These are phyloP conservation scores for Lipomyces oligophaga DNA, from an alignment of 805 yeast species.

Conservation along the genomic window DNA sequence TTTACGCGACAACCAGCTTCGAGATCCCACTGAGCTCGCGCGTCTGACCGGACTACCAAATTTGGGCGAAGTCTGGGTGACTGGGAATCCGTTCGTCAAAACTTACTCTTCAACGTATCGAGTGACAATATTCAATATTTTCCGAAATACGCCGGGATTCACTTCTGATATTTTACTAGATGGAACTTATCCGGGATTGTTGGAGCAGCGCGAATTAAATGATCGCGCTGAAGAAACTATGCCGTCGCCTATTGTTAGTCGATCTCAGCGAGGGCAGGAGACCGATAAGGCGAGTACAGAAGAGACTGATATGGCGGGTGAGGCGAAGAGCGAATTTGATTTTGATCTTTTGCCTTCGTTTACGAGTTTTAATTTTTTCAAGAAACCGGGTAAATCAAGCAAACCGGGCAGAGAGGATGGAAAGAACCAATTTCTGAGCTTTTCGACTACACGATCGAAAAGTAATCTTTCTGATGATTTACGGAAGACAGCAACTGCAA, in stretches of 20 bases:
- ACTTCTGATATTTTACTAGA: slow-evolving; percentile 30
- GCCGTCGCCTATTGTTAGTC: slow-evolving; percentile 11
- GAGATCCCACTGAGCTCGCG: slow-evolving; percentile 30
- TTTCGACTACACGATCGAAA: too few species aligned
- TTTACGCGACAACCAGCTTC: slow-evolving; percentile 30
- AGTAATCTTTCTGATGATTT: too few species aligned
- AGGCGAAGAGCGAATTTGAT: slow-evolving; percentile 1
- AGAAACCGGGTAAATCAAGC: too few species aligned
- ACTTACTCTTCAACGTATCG: slow-evolving; percentile 27
- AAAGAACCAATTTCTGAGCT: too few species aligned
- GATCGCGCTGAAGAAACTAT: slow-evolving; percentile 24
- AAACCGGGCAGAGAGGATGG: too few species aligned
- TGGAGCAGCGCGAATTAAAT: slow-evolving; percentile 28
- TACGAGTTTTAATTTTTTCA: slow-evolving; percentile 15
- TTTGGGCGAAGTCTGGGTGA: slow-evolving; percentile 31
- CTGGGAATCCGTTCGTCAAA: slow-evolving; percentile 32
- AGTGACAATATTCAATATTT: slow-evolving; percentile 30
- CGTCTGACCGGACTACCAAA: slow-evolving; percentile 28
- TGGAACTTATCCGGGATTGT: slow-evolving; percentile 31
- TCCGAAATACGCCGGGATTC: slow-evolving; percentile 28
- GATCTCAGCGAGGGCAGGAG: too few species aligned
- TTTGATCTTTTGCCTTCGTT: slow-evolving; percentile 12
- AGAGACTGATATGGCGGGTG: too few species aligned
- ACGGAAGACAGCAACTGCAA: too few species aligned
- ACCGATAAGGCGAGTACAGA: neutral